Base-by-base conservation (phyloP, 805 yeast species). In the Wickerhamiella cacticola region DNA sequence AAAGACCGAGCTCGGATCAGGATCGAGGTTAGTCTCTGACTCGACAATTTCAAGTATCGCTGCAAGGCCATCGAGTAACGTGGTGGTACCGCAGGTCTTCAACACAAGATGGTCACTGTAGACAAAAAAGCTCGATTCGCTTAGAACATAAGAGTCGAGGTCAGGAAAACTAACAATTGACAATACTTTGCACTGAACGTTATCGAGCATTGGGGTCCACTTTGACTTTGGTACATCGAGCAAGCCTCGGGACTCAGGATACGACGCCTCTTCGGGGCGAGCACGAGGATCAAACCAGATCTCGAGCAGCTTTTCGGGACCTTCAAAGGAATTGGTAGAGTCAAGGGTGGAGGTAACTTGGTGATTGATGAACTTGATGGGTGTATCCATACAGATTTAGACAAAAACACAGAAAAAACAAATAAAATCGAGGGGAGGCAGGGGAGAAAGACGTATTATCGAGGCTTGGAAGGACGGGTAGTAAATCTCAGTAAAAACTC, bases 11-110 rank as follows among this genome's bases (percentile, higher is more conserved):
- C 72, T 74, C 26, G 85, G 78, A 48, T 58, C 57, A 13, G 54
- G 52, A 18, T 55, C 52, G 61, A 48, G 68, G 46, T 76, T 77
- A 66, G 51, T 63, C 48, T 68, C 68, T 4, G 60, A 51, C 15
- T 62, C 56, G 3, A 78, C 73, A 28, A 74, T 58, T 41, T 75
- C 74, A 52, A 83, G 75, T 45, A 89, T 65, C 45, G 75, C 72
- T 23, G 76, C 77, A 23, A 89, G 64, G 55, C 96, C 89, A 21
- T 78, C 74, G 49, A 89, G 71, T 1, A 95, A 81, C 1, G 95
- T 86, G 1, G 97, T 89, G 3, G 96, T 88, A 6, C 98, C 98
- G 63, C 98, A 89, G 4, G 98, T 89, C 64, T 89, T 89, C 60
- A 89, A 71, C 44, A 89, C 78, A 53, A 92, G 57, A 63, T 83